Conservation (phyloP, 2,329 filamentous ascomycete species). For the Arthroderma sp. region DNA sequence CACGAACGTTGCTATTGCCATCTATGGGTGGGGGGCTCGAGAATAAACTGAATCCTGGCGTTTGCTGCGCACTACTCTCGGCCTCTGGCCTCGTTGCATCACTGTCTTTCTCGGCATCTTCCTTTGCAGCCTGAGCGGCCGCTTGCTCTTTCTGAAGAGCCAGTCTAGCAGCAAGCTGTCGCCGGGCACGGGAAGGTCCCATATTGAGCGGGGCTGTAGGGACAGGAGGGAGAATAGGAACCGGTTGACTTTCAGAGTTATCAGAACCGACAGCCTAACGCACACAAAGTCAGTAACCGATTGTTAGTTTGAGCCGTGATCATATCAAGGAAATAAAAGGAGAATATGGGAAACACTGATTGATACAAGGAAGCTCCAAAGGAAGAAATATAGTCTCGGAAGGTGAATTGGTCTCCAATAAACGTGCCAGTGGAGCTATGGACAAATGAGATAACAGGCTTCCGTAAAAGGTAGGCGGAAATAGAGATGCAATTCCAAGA, state of each 20-base stretch:
- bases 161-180: conserved; percentile 80
- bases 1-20: neutral
- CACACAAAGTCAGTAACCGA: neutral
- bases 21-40: neutral
- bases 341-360: too few relatives aligned
- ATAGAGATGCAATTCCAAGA: too few relatives aligned
- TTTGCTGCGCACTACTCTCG: neutral
- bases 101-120: conserved; percentile 15
- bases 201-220: conserved; percentile 74
- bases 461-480: too few relatives aligned
- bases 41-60: neutral
- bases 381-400: too few relatives aligned
- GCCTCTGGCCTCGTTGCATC: neutral
- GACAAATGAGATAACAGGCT: too few relatives aligned
- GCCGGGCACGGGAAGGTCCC: conserved; percentile 70
- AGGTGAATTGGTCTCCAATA: too few relatives aligned
- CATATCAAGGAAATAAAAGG: too few relatives aligned
- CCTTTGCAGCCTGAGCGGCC: conserved; percentile 25
- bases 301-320: too few relatives aligned
- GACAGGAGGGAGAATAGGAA: conserved; percentile 29
- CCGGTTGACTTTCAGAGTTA: conserved; percentile 24
- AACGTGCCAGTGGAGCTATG: too few relatives aligned
- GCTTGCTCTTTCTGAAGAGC: conserved; percentile 58
- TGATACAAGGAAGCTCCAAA: too few relatives aligned
- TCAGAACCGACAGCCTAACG: conserved; percentile 17